Percentiles rank a stretch among this genome's conserved stretches.
Conservation (phyloP, 2,329 filamentous ascomycete genomes). For the Cercospora citrullina region DNA sequence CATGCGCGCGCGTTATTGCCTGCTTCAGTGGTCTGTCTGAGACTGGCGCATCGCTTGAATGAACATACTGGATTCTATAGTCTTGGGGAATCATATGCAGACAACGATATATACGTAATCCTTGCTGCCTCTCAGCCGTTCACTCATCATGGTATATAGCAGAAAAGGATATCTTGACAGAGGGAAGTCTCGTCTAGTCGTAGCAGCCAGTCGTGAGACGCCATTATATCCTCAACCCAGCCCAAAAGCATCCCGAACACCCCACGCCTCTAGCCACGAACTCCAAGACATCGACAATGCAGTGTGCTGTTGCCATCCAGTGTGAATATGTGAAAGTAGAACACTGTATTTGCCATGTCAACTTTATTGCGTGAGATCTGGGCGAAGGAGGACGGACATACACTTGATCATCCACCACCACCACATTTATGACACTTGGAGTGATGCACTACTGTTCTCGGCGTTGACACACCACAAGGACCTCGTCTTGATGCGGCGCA, state of each 20-base stretch:
- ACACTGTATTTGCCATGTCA: neutral
- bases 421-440: slow-evolving; percentile 51
- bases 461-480: slow-evolving; percentile 45
- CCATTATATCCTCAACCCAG: slow-evolving; percentile 12
- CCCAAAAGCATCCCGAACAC: neutral
- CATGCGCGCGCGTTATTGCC: neutral
- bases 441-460: slow-evolving; percentile 49
- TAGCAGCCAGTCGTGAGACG: slow-evolving; percentile 22
- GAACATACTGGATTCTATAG: neutral
- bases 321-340: neutral
- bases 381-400: neutral
- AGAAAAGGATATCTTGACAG: slow-evolving; percentile 4
- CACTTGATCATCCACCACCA: slow-evolving; percentile 41
- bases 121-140: slow-evolving; percentile 12
- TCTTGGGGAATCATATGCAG: neutral
- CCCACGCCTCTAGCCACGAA: neutral
- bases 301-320: slow-evolving; percentile 17
- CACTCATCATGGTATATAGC: slow-evolving; percentile 22
- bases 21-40: neutral
- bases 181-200: neutral
- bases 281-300: slow-evolving; percentile 19
- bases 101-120: neutral
- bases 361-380: neutral
- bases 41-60: neutral
- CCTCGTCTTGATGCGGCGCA: slow-evolving; percentile 50